phyloP scores from a whole-genome alignment of 495 filamentous ascomycete species.

The Aspergillus coremiiformis region DNA sequence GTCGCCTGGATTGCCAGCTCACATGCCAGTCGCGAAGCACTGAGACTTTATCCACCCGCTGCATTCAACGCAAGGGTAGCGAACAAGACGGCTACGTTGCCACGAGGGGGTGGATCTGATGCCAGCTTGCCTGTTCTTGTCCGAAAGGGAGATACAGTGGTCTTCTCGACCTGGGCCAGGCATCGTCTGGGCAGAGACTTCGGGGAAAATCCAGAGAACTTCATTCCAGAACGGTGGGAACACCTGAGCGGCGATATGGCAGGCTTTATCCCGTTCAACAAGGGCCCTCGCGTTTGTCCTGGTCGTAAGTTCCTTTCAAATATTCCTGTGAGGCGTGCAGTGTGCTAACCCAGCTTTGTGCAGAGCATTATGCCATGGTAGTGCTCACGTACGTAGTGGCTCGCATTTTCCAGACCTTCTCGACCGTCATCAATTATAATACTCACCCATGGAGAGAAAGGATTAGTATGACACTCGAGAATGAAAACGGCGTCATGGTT shows the following conservation, averaged over 20 bases:
- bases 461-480: conserved; percentile 16
- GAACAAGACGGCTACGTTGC: too few species aligned
- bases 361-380: conserved; percentile 10
- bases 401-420: conserved; percentile 14
- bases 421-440: conserved; percentile 8
- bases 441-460: conserved; percentile 10
- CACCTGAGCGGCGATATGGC: conserved; percentile 6
- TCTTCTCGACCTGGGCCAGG: conserved; percentile 11
- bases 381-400: conserved; percentile 15
- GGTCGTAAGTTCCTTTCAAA: conserved; percentile 13
- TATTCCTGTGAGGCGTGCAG: background rate
- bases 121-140: background rate
- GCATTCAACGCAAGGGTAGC: too few species aligned
- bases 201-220: conserved; percentile 4
- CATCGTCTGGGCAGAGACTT: conserved; percentile 10
- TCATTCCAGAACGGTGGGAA: conserved; percentile 17
- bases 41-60: too few species aligned
- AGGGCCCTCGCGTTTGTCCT: conserved; percentile 13
- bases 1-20: too few species aligned
- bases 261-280: conserved; percentile 17
- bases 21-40: too few species aligned
- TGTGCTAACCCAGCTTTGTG: background rate
- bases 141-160: conserved; percentile 7
- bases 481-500: conserved; percentile 13
- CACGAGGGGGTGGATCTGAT: too few species aligned